Evolutionary conservation across 2,329 filamentous ascomycete species (phyloP).

Genomic region (Trichoderma simmonsii): DNA sequence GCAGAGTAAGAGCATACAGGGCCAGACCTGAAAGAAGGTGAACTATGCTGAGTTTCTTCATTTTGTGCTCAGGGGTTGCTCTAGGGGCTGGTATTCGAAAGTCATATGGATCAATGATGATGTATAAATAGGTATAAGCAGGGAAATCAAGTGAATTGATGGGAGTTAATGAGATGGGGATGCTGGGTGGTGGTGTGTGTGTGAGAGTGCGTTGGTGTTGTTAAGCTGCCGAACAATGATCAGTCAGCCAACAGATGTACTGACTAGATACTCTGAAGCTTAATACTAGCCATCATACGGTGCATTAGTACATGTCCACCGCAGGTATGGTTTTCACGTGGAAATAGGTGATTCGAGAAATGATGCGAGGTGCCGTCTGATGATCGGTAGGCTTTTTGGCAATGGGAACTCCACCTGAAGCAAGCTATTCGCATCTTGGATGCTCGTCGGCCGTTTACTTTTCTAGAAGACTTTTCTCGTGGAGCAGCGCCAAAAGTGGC

Average conservation of each 20-base stretch:
- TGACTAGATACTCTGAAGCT: background rate
- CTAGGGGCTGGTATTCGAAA: background rate
- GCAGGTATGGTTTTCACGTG: no score
- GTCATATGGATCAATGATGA: background rate
- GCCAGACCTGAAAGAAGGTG: background rate
- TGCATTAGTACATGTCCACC: no score
- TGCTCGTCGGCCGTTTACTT: constrained; percentile 43
- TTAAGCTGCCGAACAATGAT: background rate
- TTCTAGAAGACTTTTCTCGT: constrained; percentile 28
- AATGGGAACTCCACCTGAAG: constrained; percentile 48
- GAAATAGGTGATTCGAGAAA: no score
- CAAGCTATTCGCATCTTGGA: constrained; percentile 56
- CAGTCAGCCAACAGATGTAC: background rate
- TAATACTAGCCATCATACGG: no score
- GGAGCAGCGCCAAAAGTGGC: no score
- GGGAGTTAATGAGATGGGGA: background rate
- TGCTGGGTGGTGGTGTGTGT: background rate
- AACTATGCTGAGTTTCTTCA: background rate
- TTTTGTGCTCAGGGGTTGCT: background rate
- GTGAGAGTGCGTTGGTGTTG: background rate
- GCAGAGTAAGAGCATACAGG: no score
- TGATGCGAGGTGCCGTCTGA: no score
- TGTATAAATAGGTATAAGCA: background rate
- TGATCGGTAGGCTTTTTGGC: constrained; percentile 35
- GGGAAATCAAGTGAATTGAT: background rate